These are phyloP conservation scores for Hyphodiscus hymeniophilus DNA, from an alignment of 495 filamentous ascomycete genomes.

Conservation along the genomic window DNA sequence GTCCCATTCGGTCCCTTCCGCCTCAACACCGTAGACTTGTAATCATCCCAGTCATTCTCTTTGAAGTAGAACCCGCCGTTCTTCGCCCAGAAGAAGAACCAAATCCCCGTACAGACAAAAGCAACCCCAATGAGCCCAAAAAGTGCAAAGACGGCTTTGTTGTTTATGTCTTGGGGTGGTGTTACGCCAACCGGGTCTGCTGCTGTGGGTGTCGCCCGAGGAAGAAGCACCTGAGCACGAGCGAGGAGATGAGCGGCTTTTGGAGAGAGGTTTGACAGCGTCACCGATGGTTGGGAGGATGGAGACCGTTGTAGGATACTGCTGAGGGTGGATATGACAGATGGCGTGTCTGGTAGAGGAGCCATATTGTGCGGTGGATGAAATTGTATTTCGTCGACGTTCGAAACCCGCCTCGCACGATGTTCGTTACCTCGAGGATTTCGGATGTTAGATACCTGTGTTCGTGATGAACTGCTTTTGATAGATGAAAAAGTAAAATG, in stretches of 20 bases:
- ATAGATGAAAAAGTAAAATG: no score
- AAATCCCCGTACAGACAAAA: constrained; percentile 70
- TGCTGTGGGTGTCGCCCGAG: neutral
- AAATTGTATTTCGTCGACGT: neutral
- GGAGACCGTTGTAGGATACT: constrained; percentile 17
- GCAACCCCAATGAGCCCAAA: constrained; percentile 77
- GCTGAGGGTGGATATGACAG: constrained; percentile 7
- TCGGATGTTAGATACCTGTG: neutral
- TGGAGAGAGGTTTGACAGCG: constrained; percentile 9
- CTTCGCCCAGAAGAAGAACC: constrained; percentile 98
- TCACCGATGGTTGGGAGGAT: neutral
- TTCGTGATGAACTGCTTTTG: neutral
- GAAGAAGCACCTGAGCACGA: constrained; percentile 10
- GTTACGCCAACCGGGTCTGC: constrained; percentile 41
- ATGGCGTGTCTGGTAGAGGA: constrained; percentile 7
- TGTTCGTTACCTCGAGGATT: neutral
- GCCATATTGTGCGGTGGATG: constrained; percentile 14
- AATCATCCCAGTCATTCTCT: constrained; percentile 90
- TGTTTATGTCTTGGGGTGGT: constrained; percentile 66
- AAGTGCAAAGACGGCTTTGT: constrained; percentile 70
- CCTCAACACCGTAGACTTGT: constrained; percentile 92
- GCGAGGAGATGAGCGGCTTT: constrained; percentile 4
- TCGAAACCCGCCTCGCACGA: neutral
- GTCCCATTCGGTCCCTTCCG: constrained; percentile 84
- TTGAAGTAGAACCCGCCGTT: constrained; percentile 89